phyloP scores from a whole-genome alignment of 768 basidiomycete species.

The Mrakia blollopis region DNA sequence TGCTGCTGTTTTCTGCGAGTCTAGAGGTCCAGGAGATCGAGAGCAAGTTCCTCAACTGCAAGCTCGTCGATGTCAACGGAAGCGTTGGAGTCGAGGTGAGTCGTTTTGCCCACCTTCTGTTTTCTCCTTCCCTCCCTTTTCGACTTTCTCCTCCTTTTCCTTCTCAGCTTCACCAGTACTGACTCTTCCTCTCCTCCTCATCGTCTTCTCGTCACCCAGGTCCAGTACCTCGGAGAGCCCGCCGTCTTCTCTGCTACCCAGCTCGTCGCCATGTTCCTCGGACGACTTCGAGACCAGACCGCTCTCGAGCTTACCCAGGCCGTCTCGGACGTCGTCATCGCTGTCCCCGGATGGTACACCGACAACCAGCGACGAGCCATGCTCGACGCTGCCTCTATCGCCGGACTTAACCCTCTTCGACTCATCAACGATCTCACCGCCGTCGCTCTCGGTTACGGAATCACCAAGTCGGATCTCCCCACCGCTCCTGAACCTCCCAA shows the following conservation, averaged over 20 bases:
- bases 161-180: not conserved
- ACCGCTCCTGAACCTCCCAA: conserved; percentile 67
- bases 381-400: conserved; percentile 82
- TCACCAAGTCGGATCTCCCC: conserved; percentile 96
- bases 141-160: not conserved
- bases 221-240: conserved; percentile 79
- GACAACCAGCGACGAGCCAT: conserved; percentile 86
- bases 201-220: conserved; percentile 51
- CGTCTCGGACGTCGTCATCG: conserved; percentile 88
- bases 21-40: conserved; percentile 61
- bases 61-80: conserved; percentile 76
- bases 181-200: not conserved
- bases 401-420: conserved; percentile 82
- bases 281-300: conserved; percentile 83
- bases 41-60: conserved; percentile 84
- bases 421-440: conserved; percentile 98
- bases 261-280: conserved; percentile 83
- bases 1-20: not conserved
- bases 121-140: not conserved
- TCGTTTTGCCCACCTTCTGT: conserved; percentile 24
- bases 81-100: conserved; percentile 79
- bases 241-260: conserved; percentile 79
- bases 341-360: conserved; percentile 95
- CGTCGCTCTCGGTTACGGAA: conserved; percentile 92
- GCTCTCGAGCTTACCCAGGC: conserved; percentile 74